Conservation (phyloP, 257 asterid species). For the Vinca minor region DNA sequence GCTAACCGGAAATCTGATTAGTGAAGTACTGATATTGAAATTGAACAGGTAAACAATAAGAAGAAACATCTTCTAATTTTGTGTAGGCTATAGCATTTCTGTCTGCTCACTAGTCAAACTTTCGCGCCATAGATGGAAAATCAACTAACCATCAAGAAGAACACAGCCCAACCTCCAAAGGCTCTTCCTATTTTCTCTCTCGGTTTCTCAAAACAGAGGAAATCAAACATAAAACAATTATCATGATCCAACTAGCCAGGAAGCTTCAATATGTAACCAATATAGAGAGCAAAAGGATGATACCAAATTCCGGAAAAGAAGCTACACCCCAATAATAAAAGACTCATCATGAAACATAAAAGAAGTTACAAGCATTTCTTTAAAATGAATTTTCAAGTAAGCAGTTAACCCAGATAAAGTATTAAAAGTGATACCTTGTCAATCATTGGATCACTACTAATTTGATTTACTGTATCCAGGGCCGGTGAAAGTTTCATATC, state of each 20-base stretch:
- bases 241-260: too few species aligned
- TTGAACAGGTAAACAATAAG: neutral
- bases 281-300: neutral
- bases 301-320: neutral
- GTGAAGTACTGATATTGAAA: too few species aligned
- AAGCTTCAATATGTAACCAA: neutral
- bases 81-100: neutral
- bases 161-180: neutral
- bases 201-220: neutral
- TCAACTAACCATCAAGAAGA: neutral
- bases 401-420: neutral
- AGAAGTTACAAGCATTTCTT: neutral
- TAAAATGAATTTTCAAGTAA: neutral
- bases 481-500: constrained; percentile 10
- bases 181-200: neutral
- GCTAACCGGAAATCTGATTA: neutral
- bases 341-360: neutral
- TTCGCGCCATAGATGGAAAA: neutral
- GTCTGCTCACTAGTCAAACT: neutral
- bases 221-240: neutral
- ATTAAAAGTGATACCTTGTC: constrained; percentile 19
- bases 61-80: neutral
- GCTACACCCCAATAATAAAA: neutral
- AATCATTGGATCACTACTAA: constrained; percentile 6
- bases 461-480: constrained; percentile 16